phyloP scores from a whole-genome alignment of 2,329 filamentous ascomycete species.

The Verticillium albo-atrum region DNA sequence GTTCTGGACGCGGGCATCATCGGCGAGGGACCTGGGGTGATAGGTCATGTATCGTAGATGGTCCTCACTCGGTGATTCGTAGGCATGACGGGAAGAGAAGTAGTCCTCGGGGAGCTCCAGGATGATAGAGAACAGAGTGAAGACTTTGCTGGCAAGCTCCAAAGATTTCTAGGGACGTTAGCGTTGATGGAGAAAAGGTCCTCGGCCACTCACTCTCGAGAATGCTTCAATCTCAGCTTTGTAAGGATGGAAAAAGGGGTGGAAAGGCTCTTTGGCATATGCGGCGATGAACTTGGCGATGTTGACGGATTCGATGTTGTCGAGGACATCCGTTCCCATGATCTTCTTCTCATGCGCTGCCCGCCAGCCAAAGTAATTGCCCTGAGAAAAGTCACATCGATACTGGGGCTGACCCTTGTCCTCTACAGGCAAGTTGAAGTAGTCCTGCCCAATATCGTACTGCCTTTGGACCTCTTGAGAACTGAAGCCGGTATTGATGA shows the following conservation, averaged over 20 bases:
- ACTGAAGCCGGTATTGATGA: slow-evolving; percentile 48
- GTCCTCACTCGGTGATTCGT: slow-evolving; percentile 45
- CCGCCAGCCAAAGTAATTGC: slow-evolving; percentile 45
- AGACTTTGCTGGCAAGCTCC: slow-evolving; percentile 20
- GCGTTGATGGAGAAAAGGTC: slow-evolving; percentile 25
- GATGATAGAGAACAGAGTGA: slow-evolving; percentile 35
- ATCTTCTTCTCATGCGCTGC: slow-evolving; percentile 29
- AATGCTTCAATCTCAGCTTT: slow-evolving; percentile 45
- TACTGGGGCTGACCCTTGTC: slow-evolving; percentile 43
- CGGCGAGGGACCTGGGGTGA: slow-evolving; percentile 33
- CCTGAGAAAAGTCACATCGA: slow-evolving; percentile 34
- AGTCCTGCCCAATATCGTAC: slow-evolving; percentile 48
- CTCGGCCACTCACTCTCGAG: slow-evolving; percentile 32
- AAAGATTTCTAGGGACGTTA: slow-evolving; percentile 19
- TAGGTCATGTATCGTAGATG: slow-evolving; percentile 55
- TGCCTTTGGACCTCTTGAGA: slow-evolving; percentile 48
- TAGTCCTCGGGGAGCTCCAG: slow-evolving; percentile 50
- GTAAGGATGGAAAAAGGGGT: slow-evolving; percentile 30
- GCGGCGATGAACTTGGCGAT: slow-evolving; percentile 44
- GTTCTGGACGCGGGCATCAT: slow-evolving; percentile 25
- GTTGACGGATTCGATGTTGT: slow-evolving; percentile 51
- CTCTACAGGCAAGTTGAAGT: slow-evolving; percentile 43
- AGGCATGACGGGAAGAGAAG: slow-evolving; percentile 49
- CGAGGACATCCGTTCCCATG: slow-evolving; percentile 22
- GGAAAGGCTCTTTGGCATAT: slow-evolving; percentile 29